Conservation (phyloP, 768 basidiomycete species). For the Calocera cornea region DNA sequence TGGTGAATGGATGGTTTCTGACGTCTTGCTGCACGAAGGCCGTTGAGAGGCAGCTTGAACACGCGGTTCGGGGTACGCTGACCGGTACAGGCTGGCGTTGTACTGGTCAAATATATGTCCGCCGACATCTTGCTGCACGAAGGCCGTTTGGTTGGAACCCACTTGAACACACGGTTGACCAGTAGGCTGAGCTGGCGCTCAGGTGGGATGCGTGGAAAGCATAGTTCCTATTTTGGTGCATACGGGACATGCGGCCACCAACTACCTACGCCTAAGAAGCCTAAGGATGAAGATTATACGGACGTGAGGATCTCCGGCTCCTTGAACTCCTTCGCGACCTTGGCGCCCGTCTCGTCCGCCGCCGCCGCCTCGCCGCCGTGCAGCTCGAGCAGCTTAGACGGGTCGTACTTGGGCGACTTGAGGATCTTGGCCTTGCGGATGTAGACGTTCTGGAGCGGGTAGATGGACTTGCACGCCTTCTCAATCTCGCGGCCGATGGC, state of each 20-base stretch:
- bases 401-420: conserved; percentile 93
- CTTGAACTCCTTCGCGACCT: conserved; percentile 92
- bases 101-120: no score
- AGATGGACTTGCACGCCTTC: conserved; percentile 92
- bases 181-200: background rate
- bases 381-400: conserved; percentile 88
- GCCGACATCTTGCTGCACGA: no score
- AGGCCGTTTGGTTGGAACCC: no score
- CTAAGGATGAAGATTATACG: conserved; percentile 41
- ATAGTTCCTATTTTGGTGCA: conserved; percentile 3
- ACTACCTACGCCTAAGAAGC: conserved; percentile 1
- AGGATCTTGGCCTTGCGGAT: conserved; percentile 99
- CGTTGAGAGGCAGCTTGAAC: no score
- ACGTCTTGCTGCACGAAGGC: no score
- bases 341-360: conserved; percentile 87
- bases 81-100: no score
- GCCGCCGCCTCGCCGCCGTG: conserved; percentile 93
- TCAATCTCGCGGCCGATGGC: conserved; percentile 99
- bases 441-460: conserved; percentile 98
- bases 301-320: conserved; percentile 89
- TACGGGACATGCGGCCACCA: background rate
- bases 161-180: no score
- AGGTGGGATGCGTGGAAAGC: background rate
- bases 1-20: no score
- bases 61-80: no score